Conservation (phyloP, 2,329 filamentous ascomycete species). For the Ascochyta rabiei region DNA sequence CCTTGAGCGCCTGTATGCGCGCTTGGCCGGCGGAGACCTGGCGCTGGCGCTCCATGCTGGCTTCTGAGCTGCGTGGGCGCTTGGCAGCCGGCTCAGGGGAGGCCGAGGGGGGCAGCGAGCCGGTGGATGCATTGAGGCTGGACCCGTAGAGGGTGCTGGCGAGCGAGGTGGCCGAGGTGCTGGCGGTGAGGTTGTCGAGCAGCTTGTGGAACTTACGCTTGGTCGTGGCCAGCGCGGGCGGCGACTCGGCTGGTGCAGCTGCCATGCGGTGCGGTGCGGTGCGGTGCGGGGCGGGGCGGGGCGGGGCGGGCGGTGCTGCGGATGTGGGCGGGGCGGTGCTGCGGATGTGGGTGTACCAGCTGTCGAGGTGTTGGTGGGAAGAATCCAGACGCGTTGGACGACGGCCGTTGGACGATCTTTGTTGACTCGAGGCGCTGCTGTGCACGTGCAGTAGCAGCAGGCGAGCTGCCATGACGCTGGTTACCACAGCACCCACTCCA, state of each 20-base stretch:
- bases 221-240: conserved; percentile 70
- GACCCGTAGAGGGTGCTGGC: conserved; percentile 43
- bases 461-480: not conserved
- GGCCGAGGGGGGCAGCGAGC: conserved; percentile 30
- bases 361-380: not conserved
- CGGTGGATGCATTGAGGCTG: conserved; percentile 36
- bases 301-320: too few relatives aligned
- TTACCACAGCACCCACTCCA: conserved; percentile 22
- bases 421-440: not conserved
- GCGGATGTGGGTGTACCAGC: too few relatives aligned
- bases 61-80: conserved; percentile 42
- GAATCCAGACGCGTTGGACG: too few relatives aligned
- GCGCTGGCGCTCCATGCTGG: conserved; percentile 34
- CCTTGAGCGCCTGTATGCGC: conserved; percentile 39
- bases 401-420: not conserved
- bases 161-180: conserved; percentile 52
- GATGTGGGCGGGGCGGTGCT: too few relatives aligned
- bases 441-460: not conserved
- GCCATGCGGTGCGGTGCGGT: too few relatives aligned
- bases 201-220: conserved; percentile 80
- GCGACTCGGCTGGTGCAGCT: conserved; percentile 21
- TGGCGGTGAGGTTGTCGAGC: conserved; percentile 64
- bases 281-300: too few relatives aligned
- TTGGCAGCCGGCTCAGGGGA: conserved; percentile 42
- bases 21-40: conserved; percentile 38